Conservation (phyloP, 1,284 basidiomycete genomes). For the Coniferiporia weirii region DNA sequence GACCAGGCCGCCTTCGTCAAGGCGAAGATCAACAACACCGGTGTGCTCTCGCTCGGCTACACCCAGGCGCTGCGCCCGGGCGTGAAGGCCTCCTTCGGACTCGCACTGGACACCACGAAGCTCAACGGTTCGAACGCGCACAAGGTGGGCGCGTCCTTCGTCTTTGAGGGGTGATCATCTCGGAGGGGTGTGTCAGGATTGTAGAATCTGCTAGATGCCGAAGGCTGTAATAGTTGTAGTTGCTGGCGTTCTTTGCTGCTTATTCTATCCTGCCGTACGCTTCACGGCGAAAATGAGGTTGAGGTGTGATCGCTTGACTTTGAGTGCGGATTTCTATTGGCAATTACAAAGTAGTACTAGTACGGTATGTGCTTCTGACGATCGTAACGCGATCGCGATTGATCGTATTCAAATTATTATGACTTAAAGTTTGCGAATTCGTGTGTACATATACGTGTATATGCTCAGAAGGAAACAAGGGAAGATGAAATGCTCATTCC, state of each 20-base stretch:
- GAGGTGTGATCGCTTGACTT: too few species aligned
- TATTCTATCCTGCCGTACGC: not conserved
- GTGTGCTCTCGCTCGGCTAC: conserved; percentile 87
- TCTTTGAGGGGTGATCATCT: conserved; percentile 57
- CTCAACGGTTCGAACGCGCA: conserved; percentile 72
- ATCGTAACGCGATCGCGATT: too few species aligned
- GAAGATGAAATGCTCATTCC: too few species aligned
- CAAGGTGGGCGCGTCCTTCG: conserved; percentile 74
- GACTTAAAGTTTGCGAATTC: too few species aligned
- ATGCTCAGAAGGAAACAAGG: too few species aligned
- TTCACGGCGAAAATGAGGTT: not conserved
- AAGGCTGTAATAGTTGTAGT: not conserved
- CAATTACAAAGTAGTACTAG: too few species aligned
- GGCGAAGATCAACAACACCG: conserved; percentile 98
- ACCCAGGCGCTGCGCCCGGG: conserved; percentile 92
- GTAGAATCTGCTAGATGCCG: not conserved
- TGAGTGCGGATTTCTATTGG: too few species aligned
- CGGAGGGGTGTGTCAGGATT: not conserved
- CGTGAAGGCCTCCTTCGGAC: conserved; percentile 91
- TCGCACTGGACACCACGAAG: conserved; percentile 87
- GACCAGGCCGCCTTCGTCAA: conserved; percentile 92
- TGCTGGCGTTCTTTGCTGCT: not conserved
- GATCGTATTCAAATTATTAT: too few species aligned
- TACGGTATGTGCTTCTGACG: too few species aligned
- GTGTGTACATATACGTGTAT: too few species aligned